A percentile compares a stretch with the other conserved stretches of the same genome.
These are phyloP conservation scores for Tuber indicum DNA, from an alignment of 495 filamentous ascomycete species.

Conservation along the genomic window DNA sequence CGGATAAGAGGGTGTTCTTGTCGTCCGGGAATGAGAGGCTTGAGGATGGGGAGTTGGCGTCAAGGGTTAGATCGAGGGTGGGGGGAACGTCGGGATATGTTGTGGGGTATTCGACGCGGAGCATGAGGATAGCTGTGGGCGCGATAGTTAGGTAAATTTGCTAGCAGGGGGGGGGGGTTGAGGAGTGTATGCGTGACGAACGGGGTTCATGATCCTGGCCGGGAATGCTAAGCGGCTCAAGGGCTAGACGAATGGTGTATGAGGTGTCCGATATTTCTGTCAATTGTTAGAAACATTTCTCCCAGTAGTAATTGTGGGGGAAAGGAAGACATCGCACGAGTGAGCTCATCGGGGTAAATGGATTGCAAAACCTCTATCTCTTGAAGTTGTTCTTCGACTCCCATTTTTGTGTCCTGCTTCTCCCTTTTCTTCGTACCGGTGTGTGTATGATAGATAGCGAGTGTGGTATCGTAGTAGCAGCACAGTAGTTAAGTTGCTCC, in stretches of 20 bases:
- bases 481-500: not conserved
- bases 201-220: slow-evolving; percentile 53
- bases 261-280: slow-evolving; percentile 78
- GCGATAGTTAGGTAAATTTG: slow-evolving; percentile 16
- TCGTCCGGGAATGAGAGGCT: slow-evolving; percentile 59
- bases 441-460: not conserved
- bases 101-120: slow-evolving; percentile 78
- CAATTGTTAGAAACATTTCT: slow-evolving; percentile 7
- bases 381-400: slow-evolving; percentile 86
- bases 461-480: not conserved
- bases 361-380: slow-evolving; percentile 96
- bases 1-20: slow-evolving; percentile 60
- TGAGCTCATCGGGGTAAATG: slow-evolving; percentile 97
- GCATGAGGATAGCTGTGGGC: slow-evolving; percentile 55
- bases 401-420: slow-evolving; percentile 55
- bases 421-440: not conserved
- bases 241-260: slow-evolving; percentile 71
- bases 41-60: slow-evolving; percentile 41
- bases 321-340: slow-evolving; percentile 52
- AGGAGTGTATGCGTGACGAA: slow-evolving; percentile 3
- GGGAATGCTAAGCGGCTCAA: slow-evolving; percentile 54
- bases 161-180: not conserved
- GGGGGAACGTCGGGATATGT: slow-evolving; percentile 83
- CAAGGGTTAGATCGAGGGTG: slow-evolving; percentile 62
- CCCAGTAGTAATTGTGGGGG: slow-evolving; percentile 23